These are phyloP conservation scores for Rhytidiadelphus loreus DNA, from an alignment of 225 moss, liverwort and hornwort genomes.

Conservation along the genomic window DNA sequence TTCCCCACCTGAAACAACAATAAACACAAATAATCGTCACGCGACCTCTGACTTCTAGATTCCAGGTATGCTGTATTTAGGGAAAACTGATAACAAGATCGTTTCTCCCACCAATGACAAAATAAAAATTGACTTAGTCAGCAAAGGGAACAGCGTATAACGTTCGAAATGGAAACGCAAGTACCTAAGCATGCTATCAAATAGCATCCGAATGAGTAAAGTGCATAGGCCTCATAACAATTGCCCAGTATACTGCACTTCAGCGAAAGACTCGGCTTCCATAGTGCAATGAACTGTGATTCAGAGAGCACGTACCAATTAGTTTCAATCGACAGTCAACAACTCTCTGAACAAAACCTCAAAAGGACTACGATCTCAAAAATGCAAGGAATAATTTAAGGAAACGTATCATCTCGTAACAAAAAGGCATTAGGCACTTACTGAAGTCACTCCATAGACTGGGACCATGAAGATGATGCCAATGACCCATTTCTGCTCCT, in stretches of 20 bases:
- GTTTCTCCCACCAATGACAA: not conserved
- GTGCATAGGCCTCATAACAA: conserved; percentile 94
- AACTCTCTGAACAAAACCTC: not conserved
- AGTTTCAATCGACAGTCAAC: not conserved
- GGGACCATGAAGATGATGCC: conserved; percentile 71
- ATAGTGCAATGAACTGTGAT: conserved; percentile 82
- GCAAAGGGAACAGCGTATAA: not conserved
- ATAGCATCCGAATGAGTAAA: conserved; percentile 97
- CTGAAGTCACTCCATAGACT: conserved; percentile 57
- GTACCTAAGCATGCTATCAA: conserved; percentile 97
- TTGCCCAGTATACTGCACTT: conserved; percentile 90
- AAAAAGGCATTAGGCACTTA: conserved; percentile 11
- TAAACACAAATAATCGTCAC: not conserved
- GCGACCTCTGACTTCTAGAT: not conserved
- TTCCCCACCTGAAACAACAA: conserved; percentile 68
- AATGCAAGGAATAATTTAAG: not conserved
- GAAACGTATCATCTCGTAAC: not conserved
- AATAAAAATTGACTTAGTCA: not conserved
- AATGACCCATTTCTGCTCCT: conserved; percentile 72
- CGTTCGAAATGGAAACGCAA: not conserved
- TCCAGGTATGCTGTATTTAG: not conserved
- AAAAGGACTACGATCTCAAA: not conserved
- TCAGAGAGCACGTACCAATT: not conserved
- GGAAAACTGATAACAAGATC: not conserved
- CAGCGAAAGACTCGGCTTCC: conserved; percentile 58